phyloP scores from a whole-genome alignment of 1,284 basidiomycete genomes.

The Boletus mariae region DNA sequence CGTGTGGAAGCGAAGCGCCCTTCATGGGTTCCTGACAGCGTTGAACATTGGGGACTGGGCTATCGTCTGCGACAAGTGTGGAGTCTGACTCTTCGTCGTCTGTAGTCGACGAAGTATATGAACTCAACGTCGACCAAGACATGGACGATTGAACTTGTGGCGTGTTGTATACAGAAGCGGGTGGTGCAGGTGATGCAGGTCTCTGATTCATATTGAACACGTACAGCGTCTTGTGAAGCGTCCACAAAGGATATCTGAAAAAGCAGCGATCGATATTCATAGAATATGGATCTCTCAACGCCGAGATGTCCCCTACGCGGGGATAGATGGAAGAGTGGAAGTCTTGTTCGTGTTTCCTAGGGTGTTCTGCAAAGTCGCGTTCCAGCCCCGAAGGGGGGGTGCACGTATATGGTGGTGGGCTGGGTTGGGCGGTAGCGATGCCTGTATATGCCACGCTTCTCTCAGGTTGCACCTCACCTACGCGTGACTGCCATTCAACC shows the following conservation, averaged over 20 bases:
- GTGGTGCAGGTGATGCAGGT: constrained; percentile 1
- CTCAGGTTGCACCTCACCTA: constrained; percentile 22
- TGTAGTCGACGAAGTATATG: constrained; percentile 17
- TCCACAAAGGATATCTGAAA: constrained; percentile 54
- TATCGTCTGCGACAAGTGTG: constrained; percentile 23
- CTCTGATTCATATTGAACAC: constrained; percentile 49
- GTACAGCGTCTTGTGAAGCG: constrained; percentile 61
- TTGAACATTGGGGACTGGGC: neutral
- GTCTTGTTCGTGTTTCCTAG: constrained; percentile 17
- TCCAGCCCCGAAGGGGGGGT: constrained; percentile 28
- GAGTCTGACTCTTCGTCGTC: constrained; percentile 26
- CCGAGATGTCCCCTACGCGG: constrained; percentile 57
- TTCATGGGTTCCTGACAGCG: neutral
- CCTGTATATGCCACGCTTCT: constrained; percentile 28
- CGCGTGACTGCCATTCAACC: constrained; percentile 36
- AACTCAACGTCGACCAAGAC: constrained; percentile 24
- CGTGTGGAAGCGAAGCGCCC: neutral
- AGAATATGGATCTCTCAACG: constrained; percentile 53
- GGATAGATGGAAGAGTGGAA: constrained; percentile 49
- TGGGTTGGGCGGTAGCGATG: constrained; percentile 7
- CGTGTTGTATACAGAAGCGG: neutral
- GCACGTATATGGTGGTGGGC: constrained; percentile 19
- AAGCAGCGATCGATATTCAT: constrained; percentile 57
- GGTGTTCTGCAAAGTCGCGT: constrained; percentile 19
- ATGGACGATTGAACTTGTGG: constrained; percentile 10